phyloP scores from a whole-genome alignment of 148 eudicot genomes.

The Rhododendron vialii region DNA sequence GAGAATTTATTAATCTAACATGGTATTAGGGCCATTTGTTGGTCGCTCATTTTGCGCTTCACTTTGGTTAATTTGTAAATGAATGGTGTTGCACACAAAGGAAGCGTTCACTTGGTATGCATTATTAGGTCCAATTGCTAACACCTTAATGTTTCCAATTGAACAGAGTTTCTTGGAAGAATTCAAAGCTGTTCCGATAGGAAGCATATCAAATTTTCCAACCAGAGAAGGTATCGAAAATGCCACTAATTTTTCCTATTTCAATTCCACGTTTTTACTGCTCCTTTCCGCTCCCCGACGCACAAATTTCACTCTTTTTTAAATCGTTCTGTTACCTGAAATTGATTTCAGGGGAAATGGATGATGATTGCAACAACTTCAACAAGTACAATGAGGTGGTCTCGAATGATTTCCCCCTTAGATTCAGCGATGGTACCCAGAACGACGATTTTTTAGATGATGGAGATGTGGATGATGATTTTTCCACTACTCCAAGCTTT shows the following conservation, averaged over 20 bases:
- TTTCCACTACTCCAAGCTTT: conserved; percentile 49
- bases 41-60: too few species aligned
- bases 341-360: conserved; percentile 28
- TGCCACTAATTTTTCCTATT: not conserved
- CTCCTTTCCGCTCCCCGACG: not conserved
- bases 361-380: conserved; percentile 9
- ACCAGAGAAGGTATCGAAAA: conserved; percentile 23
- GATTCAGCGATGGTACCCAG: conserved; percentile 23
- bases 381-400: conserved; percentile 15
- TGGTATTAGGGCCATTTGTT: too few species aligned
- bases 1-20: too few species aligned
- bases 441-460: conserved; percentile 44
- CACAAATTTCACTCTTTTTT: not conserved
- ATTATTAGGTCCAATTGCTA: not conserved
- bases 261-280: not conserved
- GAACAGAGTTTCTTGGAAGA: conserved; percentile 42
- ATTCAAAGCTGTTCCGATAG: conserved; percentile 47
- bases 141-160: not conserved
- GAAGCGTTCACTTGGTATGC: not conserved
- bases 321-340: not conserved
- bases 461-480: conserved; percentile 33
- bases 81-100: not conserved
- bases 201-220: conserved; percentile 39
- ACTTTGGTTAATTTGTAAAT: too few species aligned
- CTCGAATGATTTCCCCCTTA: conserved; percentile 9